Evolutionary conservation across 2,329 filamentous ascomycete species (phyloP), one percentile per base, ranked within the genome.

Genomic region (Trichoderma gracile): DNA sequence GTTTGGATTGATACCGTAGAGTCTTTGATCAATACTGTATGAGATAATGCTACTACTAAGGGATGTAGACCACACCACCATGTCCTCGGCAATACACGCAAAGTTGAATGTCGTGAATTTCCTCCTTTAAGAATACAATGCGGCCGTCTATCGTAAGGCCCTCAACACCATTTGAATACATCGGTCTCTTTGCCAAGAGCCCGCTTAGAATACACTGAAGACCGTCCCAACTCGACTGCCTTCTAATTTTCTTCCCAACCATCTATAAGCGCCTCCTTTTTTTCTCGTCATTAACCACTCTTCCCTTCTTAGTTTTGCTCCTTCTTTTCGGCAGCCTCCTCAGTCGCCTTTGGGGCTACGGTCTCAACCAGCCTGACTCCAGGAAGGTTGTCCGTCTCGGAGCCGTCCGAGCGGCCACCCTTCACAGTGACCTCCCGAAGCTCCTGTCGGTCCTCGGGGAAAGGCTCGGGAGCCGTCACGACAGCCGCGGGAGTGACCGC

Each of bases 291-390:
- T 58, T 14, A 21, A 17, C 52, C 30, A 15, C 25, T 53, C 25
- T 12, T 25, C 30, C 10, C 55, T 65, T 63, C 56, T 63, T 52
- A 52, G 25, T 52, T 66, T 49, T 66, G 59, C 64, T 70, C 63
- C 49, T 69, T 64, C 19, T 69, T 56, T 3, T 68, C 68, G 6
- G 71, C 73, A 7, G 73, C 73, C 63, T 77, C 74, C n/a, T 73
- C 67, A 68, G 67, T 70, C 65, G 68, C 67, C 23, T 57, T 62
- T 5, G 69, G 67, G 14, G 56, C 55, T 19, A 66, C 64, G 17
- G 52, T 53, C 25, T 65, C 61, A 6, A 66, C 65, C 17, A 64
- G 9, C 52, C 65, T 66, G 19, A 40, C 53, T 5, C 40, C 59
- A 1, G 61, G 45, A 3, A 62, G 21, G 19, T 67, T 63, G n/a